Conservation (phyloP, 139 green algal genomes). For the Mesotaenium endlicherianum region DNA sequence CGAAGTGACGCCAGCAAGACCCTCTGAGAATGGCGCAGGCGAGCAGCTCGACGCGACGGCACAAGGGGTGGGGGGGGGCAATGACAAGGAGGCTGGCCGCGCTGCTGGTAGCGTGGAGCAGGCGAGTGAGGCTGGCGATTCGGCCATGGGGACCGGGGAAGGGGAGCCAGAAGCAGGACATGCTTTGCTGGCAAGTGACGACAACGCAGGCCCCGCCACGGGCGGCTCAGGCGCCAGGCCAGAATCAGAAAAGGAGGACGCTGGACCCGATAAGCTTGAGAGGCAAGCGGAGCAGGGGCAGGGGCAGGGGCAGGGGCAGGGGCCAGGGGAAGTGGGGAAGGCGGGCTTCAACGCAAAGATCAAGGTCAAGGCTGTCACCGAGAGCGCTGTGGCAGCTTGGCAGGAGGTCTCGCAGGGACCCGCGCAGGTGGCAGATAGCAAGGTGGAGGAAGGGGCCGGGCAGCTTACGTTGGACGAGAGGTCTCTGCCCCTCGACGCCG, state of each 20-base stretch:
- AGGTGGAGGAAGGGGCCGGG: not conserved
- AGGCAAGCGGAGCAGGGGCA: not conserved
- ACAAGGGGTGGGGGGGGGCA: too few species aligned
- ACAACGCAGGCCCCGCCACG: not conserved
- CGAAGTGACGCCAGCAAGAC: too few species aligned
- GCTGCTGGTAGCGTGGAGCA: too few species aligned
- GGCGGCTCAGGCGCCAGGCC: not conserved
- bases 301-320: not conserved
- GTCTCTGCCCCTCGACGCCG: constrained; percentile 57
- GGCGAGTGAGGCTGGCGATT: not conserved
- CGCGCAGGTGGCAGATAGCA: not conserved
- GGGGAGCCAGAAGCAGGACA: not conserved
- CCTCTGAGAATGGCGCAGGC: too few species aligned
- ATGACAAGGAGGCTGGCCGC: too few species aligned
- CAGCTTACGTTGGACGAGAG: not conserved
- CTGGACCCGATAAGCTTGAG: not conserved
- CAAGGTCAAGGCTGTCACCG: not conserved
- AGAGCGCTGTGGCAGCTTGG: constrained; percentile 24
- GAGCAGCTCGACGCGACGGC: too few species aligned
- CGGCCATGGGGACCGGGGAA: not conserved
- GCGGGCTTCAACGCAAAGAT: constrained; percentile 29
- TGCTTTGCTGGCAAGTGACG: not conserved
- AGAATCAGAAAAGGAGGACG: not conserved
- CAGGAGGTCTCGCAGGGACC: constrained; percentile 5
- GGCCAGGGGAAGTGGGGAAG: not conserved